These are phyloP conservation scores for Colletotrichum magnum DNA, from an alignment of 2,329 filamentous ascomycete species.

Conservation along the genomic window DNA sequence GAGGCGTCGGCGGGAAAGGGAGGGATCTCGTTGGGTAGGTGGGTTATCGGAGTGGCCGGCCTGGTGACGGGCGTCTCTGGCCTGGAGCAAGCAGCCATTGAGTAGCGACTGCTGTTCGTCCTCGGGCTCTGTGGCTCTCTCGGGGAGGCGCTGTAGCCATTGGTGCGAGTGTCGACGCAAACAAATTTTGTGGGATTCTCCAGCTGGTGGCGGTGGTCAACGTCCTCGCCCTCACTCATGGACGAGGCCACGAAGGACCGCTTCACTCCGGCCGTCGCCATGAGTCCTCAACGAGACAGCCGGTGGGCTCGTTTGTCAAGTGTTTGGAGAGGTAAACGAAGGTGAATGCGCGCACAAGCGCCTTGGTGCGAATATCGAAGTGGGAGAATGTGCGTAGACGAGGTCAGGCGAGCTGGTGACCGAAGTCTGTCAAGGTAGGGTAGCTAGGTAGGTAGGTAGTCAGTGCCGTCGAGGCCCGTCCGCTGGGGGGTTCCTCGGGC, in stretches of 20 bases:
- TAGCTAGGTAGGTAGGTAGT: neutral
- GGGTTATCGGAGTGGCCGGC: slow-evolving; percentile 26
- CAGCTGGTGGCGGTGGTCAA: slow-evolving; percentile 40
- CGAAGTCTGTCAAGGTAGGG: neutral
- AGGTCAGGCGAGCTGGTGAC: neutral
- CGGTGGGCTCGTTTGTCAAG: slow-evolving; percentile 11
- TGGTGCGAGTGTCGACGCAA: slow-evolving; percentile 31
- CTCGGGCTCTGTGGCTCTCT: slow-evolving; percentile 35
- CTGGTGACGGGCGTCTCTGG: slow-evolving; percentile 33
- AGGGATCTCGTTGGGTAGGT: slow-evolving; percentile 35
- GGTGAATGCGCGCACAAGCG: slow-evolving; percentile 18
- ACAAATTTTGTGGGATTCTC: slow-evolving; percentile 35
- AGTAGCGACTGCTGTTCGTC: slow-evolving; percentile 35
- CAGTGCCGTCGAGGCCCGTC: slow-evolving; percentile 8
- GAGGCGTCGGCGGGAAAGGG: slow-evolving; percentile 67
- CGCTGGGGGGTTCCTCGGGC: neutral
- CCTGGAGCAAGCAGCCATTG: slow-evolving; percentile 33
- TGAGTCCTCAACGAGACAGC: slow-evolving; percentile 17
- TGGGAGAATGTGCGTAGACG: neutral
- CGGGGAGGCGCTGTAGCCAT: slow-evolving; percentile 23
- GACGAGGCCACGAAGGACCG: slow-evolving; percentile 54
- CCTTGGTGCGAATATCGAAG: slow-evolving; percentile 7
- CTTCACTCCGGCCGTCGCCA: slow-evolving; percentile 57
- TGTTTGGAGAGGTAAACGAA: slow-evolving; percentile 21
- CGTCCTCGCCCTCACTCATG: slow-evolving; percentile 46